Base-by-base conservation (phyloP, 495 filamentous ascomycete genomes). In the Penicillium verhagenii region DNA sequence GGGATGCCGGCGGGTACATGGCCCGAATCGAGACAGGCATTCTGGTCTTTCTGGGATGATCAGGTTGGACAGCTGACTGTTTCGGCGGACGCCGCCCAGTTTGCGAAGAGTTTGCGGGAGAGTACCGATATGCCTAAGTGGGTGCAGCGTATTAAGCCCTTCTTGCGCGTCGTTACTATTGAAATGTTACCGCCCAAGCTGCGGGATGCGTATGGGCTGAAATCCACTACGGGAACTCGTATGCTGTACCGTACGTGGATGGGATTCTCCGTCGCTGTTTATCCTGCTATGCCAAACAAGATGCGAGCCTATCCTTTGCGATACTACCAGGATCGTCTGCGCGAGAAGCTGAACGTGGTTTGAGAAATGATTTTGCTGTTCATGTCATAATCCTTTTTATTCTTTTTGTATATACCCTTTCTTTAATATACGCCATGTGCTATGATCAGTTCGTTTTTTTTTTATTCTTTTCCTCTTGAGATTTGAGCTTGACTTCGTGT, bases 11-110 rank as follows among this genome's bases (percentile, higher is more conserved):
- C 63, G 7, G 69, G 62, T 0, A 59, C 56, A 3, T 75, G 72
- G 72, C 73, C 73, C 11, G 52, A 56, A 3, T 57, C 64, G 5
- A 69, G 72, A 14, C 53, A 60, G 45, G 66, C 59, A 0, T 76
- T 76, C 51, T 76, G 73, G 73, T 52, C 45, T 13, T 76, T 72
- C 53, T 76, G 73, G 73, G 73, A 74, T 29, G 57, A 65, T 0
- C 67, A 73, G 58, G 57, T 76, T 18, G 44, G 57, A 18, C 38
- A 56, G 21, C 45, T 76, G 39, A 59, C 52, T 4, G 73, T 74
- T 9, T 70, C 69, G 2, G 53, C 57, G 0, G 64, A 72, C 26
- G 70, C 72, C 16, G 69, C 66, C 14, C 58, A 59, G n/a, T 67
- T 76, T 13, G 73, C 68, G 1, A 47, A 66, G 49, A 66, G 69